phyloP scores from a whole-genome alignment of 139 green algal genomes.

The Microglena sp. region DNA sequence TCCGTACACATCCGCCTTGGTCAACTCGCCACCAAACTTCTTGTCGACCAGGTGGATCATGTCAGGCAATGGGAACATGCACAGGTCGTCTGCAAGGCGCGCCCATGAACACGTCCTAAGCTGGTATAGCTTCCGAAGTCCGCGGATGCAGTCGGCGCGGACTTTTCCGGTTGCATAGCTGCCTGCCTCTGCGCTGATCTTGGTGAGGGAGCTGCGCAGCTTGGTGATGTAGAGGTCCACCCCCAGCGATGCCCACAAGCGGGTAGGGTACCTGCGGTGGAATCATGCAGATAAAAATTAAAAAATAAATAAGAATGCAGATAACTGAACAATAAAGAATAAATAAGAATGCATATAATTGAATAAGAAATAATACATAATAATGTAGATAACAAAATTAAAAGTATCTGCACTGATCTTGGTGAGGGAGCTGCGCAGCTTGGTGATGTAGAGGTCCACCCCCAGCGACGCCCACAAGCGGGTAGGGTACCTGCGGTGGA shows the following conservation, averaged over 20 bases:
- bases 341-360: no score
- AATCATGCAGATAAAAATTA: no score
- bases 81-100: conserved; percentile 22
- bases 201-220: conserved; percentile 29
- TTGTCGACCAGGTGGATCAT: conserved; percentile 51
- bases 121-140: conserved; percentile 9
- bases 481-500: conserved; percentile 11
- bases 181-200: conserved; percentile 24
- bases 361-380: no score
- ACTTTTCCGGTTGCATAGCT: conserved; percentile 45
- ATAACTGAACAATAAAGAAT: no score
- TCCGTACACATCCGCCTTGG: conserved; percentile 29
- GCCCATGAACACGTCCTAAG: conserved; percentile 14
- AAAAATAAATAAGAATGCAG: no score
- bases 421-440: conserved; percentile 34
- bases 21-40: conserved; percentile 61
- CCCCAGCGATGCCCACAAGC: conserved; percentile 39
- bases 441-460: conserved; percentile 47
- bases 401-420: conserved; percentile 26
- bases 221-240: conserved; percentile 52
- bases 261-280: conserved; percentile 12
- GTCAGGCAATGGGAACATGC: conserved; percentile 19
- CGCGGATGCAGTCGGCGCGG: conserved; percentile 37
- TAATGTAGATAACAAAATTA: no score
- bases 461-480: conserved; percentile 40